phyloP scores from a whole-genome alignment of 345 rosid genomes.

The Microcos paniculata region DNA sequence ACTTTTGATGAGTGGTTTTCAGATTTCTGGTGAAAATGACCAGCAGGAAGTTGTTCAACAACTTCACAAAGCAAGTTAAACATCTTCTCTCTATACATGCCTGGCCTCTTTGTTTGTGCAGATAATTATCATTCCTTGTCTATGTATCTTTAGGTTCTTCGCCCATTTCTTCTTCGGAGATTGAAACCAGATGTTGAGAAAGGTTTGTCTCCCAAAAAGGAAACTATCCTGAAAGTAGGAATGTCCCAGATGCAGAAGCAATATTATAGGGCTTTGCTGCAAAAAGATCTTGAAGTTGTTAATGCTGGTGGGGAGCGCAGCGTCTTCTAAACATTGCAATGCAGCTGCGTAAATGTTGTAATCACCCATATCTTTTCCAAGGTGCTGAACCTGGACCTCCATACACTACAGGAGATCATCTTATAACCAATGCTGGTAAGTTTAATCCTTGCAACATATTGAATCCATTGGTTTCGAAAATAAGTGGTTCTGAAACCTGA shows the following conservation, averaged over 20 bases:
- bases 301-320: conserved; percentile 99
- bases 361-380: conserved; percentile 99
- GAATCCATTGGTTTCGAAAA: conserved; percentile 1
- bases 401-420: conserved; percentile 96
- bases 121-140: not conserved
- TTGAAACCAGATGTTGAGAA: conserved; percentile 96
- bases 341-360: conserved; percentile 99
- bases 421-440: conserved; percentile 84
- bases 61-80: conserved; percentile 76
- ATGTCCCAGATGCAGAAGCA: conserved; percentile 99
- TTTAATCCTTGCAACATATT: not conserved
- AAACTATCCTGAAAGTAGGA: conserved; percentile 96
- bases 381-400: conserved; percentile 99
- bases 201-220: conserved; percentile 98
- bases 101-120: not conserved
- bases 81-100: not conserved
- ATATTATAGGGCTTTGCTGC: conserved; percentile 84
- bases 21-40: conserved; percentile 97
- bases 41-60: conserved; percentile 99
- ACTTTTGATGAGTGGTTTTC: conserved; percentile 99
- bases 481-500: not conserved
- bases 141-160: conserved; percentile 64
- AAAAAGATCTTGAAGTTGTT: conserved; percentile 98
- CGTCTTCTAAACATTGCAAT: conserved; percentile 96
- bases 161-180: conserved; percentile 96